Conservation (phyloP, 2,329 filamentous ascomycete genomes). For the Elsinoe perseae region DNA sequence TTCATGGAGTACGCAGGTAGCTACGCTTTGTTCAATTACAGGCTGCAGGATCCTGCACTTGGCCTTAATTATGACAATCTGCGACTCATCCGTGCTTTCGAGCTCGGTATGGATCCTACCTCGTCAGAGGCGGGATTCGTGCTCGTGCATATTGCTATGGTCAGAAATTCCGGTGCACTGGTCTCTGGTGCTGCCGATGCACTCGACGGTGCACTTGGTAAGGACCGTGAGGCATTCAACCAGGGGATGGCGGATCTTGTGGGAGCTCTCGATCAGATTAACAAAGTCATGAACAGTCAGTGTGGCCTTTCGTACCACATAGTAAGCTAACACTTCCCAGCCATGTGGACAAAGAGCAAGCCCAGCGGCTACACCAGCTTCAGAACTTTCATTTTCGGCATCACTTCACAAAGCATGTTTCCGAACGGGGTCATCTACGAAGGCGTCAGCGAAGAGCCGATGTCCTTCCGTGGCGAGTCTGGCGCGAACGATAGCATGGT, state of each 20-base stretch:
- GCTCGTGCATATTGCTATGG: conserved; percentile 94
- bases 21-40: conserved; percentile 57
- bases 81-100: conserved; percentile 82
- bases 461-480: conserved; percentile 83
- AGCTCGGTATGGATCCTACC: conserved; percentile 74
- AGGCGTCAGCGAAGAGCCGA: conserved; percentile 61
- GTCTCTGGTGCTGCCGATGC: conserved; percentile 63
- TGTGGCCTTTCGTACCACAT: conserved; percentile 17
- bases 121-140: conserved; percentile 94
- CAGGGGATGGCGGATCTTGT: conserved; percentile 54
- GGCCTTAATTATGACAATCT: conserved; percentile 56
- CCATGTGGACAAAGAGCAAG: conserved; percentile 85
- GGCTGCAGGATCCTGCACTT: conserved; percentile 47
- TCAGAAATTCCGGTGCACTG: conserved; percentile 71
- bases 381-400: conserved; percentile 95
- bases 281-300: conserved; percentile 67
- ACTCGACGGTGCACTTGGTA: conserved; percentile 23
- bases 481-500: conserved; percentile 92
- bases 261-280: conserved; percentile 59
- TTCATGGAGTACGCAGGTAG: conserved; percentile 78
- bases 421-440: conserved; percentile 85
- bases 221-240: conserved; percentile 17
- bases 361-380: conserved; percentile 80
- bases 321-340: not conserved
- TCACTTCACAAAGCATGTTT: conserved; percentile 90